These are phyloP conservation scores for Candida berthetii DNA, from an alignment of 805 yeast genomes.

Conservation along the genomic window DNA sequence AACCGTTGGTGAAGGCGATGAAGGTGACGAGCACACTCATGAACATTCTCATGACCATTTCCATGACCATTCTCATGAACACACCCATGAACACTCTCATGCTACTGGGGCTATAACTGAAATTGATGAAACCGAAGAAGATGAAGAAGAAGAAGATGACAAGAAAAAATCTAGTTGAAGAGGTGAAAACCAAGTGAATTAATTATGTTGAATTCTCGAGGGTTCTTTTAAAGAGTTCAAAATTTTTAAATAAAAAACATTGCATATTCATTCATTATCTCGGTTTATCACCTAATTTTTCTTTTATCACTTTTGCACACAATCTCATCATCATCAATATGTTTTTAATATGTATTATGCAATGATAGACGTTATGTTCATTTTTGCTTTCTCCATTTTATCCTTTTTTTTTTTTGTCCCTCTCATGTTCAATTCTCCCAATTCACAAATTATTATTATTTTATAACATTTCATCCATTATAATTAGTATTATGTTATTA, in stretches of 20 bases:
- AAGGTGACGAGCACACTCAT: conserved; percentile 1
- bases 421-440: conserved; percentile 1
- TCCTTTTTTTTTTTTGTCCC: conserved; percentile 2
- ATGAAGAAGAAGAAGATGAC: conserved; percentile 5
- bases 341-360: not conserved
- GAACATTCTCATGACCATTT: not conserved
- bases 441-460: no score
- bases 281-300: not conserved
- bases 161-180: not conserved
- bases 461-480: no score
- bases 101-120: not conserved
- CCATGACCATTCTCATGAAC: not conserved
- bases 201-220: not conserved
- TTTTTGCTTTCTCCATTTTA: not conserved
- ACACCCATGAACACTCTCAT: not conserved
- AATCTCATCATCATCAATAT: not conserved
- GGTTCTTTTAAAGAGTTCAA: not conserved
- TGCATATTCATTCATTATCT: not conserved
- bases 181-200: no score
- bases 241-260: conserved; percentile 1
- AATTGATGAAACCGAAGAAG: conserved; percentile 14
- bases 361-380: not conserved
- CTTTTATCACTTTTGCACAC: not conserved
- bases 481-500: not conserved
- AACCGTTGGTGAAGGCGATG: conserved; percentile 3